Percentiles rank a stretch among this genome's conserved stretches.
phyloP scores from a whole-genome alignment of 768 basidiomycete genomes.

The Russula sp. region DNA sequence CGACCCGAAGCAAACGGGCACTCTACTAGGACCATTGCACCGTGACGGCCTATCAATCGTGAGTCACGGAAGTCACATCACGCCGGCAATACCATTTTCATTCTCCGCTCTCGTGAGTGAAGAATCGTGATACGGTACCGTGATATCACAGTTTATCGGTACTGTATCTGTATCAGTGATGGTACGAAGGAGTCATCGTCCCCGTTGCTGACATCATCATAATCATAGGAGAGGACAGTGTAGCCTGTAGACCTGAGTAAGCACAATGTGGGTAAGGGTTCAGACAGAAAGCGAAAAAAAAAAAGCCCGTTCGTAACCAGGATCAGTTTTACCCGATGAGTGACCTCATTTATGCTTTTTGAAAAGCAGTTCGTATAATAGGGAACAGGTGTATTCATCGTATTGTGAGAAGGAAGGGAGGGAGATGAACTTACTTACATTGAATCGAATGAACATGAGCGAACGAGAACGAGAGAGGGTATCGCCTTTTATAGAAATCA shows the following conservation, averaged over 20 bases:
- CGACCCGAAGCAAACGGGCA: no score
- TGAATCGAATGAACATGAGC: background rate
- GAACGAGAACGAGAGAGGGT: background rate
- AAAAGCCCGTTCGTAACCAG: background rate
- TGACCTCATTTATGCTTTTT: background rate
- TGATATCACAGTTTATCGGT: no score
- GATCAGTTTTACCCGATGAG: constrained; percentile 11
- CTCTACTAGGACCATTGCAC: no score
- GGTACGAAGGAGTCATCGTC: background rate
- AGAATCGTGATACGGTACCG: no score
- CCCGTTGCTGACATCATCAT: background rate
- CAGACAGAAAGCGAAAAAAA: background rate
- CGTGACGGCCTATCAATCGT: no score
- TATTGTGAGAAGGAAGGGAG: background rate
- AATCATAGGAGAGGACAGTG: background rate
- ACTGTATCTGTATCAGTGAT: no score
- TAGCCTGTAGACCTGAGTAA: background rate
- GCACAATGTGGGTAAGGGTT: background rate
- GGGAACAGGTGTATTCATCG: constrained; percentile 53
- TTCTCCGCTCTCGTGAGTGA: no score
- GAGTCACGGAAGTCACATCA: no score
- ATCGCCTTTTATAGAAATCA: constrained; percentile 9
- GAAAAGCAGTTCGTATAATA: constrained; percentile 42
- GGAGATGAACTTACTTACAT: background rate
- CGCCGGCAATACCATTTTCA: no score